A percentile compares a stretch with the other conserved stretches of the same genome.
phyloP scores from a whole-genome alignment of 2,329 filamentous ascomycete genomes.

The Tolypocladium inflatum region DNA sequence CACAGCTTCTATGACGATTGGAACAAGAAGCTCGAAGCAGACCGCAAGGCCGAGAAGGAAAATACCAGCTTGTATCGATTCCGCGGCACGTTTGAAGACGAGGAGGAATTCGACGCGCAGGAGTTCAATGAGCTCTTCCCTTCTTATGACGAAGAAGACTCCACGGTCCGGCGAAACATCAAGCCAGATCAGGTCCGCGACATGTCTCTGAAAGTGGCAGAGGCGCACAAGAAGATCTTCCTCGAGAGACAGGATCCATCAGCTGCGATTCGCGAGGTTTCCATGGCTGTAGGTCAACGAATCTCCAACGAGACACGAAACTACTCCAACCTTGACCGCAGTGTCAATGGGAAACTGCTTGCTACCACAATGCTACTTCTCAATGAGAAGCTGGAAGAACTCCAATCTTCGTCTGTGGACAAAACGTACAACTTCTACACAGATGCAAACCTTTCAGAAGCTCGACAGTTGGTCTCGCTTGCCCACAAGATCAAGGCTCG shows the following conservation, averaged over 20 bases:
- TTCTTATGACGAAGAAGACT: slow-evolving; percentile 47
- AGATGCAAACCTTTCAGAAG: slow-evolving; percentile 67
- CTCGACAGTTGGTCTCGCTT: slow-evolving; percentile 61
- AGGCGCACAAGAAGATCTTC: slow-evolving; percentile 48
- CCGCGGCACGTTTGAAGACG: slow-evolving; percentile 65
- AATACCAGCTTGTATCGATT: slow-evolving; percentile 77
- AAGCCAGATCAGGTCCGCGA: slow-evolving; percentile 35
- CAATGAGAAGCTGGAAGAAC: slow-evolving; percentile 44
- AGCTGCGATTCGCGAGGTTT: slow-evolving; percentile 34
- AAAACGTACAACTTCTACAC: slow-evolving; percentile 78
- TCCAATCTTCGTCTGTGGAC: slow-evolving; percentile 26
- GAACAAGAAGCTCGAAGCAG: slow-evolving; percentile 65
- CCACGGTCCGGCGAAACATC: slow-evolving; percentile 19
- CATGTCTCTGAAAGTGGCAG: slow-evolving; percentile 51
- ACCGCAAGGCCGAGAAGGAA: slow-evolving; percentile 64
- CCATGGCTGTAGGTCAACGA: slow-evolving; percentile 31
- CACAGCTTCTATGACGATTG: slow-evolving; percentile 70
- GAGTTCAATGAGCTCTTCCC: slow-evolving; percentile 80
- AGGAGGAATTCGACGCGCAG: slow-evolving; percentile 63
- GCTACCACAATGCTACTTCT: slow-evolving; percentile 58
- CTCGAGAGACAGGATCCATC: slow-evolving; percentile 28
- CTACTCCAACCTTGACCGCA: slow-evolving; percentile 19
- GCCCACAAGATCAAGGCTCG: slow-evolving; percentile 59
- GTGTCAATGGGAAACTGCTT: slow-evolving; percentile 46
- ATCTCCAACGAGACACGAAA: slow-evolving; percentile 18